Conservation (phyloP, 495 filamentous ascomycete genomes). For the Penicillium cosmopolitanum region DNA sequence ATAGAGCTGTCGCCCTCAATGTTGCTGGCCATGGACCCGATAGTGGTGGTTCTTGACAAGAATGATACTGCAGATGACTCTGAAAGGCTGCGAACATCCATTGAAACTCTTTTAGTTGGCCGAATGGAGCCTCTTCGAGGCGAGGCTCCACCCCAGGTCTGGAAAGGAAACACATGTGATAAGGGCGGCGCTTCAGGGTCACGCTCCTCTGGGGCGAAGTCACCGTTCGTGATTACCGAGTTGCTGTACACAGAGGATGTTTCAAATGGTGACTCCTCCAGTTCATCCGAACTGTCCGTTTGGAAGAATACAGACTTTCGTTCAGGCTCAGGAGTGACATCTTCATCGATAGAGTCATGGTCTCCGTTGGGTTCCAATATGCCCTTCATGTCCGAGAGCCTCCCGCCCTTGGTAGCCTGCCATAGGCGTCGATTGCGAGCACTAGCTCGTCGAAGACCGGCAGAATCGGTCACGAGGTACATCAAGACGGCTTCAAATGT, state of each 20-base stretch:
- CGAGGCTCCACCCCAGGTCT: conserved; percentile 53
- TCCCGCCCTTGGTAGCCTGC: conserved; percentile 78
- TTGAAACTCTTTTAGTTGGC: conserved; percentile 74
- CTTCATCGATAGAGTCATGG: conserved; percentile 48
- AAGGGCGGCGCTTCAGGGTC: conserved; percentile 65
- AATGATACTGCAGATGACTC: conserved; percentile 80
- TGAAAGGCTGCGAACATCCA: conserved; percentile 89
- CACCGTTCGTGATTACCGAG: conserved; percentile 26
- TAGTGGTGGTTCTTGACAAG: conserved; percentile 72
- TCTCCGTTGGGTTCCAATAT: conserved; percentile 74
- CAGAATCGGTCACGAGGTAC: conserved; percentile 84
- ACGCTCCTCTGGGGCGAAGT: conserved; percentile 28
- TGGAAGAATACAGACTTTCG: conserved; percentile 45
- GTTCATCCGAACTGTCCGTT: conserved; percentile 44
- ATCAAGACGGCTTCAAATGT: conserved; percentile 95
- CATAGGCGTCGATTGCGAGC: conserved; percentile 83
- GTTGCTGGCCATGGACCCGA: conserved; percentile 70
- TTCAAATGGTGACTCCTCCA: conserved; percentile 31
- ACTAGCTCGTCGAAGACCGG: conserved; percentile 80
- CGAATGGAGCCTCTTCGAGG: conserved; percentile 50
- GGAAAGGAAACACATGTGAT: conserved; percentile 88
- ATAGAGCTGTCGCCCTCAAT: conserved; percentile 87
- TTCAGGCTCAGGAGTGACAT: conserved; percentile 40
- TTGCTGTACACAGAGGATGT: conserved; percentile 30
- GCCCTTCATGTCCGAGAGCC: conserved; percentile 71